phyloP scores from a whole-genome alignment of 2,329 filamentous ascomycete species.

The Fusarium mundagurra region DNA sequence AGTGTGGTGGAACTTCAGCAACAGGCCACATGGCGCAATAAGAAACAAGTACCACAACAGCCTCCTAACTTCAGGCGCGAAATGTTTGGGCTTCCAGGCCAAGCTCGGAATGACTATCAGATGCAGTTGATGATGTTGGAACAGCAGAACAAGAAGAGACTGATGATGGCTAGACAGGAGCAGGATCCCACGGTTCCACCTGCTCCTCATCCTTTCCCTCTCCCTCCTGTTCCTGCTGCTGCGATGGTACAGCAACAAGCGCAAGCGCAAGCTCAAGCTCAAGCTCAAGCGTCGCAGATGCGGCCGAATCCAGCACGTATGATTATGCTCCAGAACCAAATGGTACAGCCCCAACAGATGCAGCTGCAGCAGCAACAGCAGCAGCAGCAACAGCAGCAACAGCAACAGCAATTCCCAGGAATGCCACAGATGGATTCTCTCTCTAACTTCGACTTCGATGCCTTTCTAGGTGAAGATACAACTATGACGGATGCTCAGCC shows the following conservation, averaged over 20 bases:
- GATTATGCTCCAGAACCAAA: not conserved
- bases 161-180: constrained; percentile 84
- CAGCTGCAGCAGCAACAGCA: not conserved
- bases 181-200: constrained; percentile 62
- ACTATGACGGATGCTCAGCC: constrained; percentile 48
- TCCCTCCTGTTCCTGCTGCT: not conserved
- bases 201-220: not conserved
- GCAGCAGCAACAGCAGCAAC: not conserved
- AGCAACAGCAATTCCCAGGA: not conserved
- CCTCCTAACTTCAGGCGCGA: not conserved
- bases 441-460: constrained; percentile 23
- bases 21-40: constrained; percentile 43
- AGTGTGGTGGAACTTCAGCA: constrained; percentile 53
- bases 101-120: constrained; percentile 70
- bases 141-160: constrained; percentile 85
- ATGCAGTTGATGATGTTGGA: constrained; percentile 89
- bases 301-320: not conserved
- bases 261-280: not conserved
- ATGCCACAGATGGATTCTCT: not conserved
- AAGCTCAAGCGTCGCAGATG: not conserved
- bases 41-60: constrained; percentile 53
- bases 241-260: not conserved
- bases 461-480: constrained; percentile 40
- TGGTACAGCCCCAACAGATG: not conserved
- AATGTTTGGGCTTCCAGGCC: constrained; percentile 13